Evolutionary conservation across 306 rosid genomes (phyloP).

Genomic region (Fagus sylvatica): DNA sequence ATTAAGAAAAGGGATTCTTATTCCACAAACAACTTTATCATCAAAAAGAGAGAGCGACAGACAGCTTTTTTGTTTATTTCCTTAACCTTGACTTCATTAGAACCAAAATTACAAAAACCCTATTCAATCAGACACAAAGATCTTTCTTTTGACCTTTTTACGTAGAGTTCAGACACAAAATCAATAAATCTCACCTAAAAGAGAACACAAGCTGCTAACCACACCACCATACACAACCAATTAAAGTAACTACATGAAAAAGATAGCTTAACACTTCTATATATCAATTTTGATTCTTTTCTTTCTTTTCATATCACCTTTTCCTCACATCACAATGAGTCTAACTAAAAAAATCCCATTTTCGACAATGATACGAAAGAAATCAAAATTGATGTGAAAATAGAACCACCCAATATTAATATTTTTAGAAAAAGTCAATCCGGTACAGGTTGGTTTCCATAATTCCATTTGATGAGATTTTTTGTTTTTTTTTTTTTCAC

Average conservation of each 20-base stretch:
- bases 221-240: conserved; percentile 3
- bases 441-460: conserved; percentile 18
- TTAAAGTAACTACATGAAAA: conserved; percentile 1
- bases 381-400: no score
- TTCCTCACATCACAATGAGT: no score
- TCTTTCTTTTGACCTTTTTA: conserved; percentile 20
- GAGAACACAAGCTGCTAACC: not conserved
- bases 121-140: conserved; percentile 25
- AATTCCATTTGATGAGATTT: conserved; percentile 8
- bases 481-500: not conserved
- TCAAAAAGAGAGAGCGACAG: not conserved
- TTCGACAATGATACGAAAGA: no score
- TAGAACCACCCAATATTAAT: no score
- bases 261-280: not conserved
- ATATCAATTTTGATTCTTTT: no score
- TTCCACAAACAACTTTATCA: conserved; percentile 8
- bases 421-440: conserved; percentile 1
- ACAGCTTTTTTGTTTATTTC: not conserved
- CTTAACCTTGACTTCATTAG: not conserved
- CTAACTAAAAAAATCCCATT: no score
- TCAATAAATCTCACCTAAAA: not conserved
- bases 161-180: conserved; percentile 14
- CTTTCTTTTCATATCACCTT: no score
- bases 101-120: conserved; percentile 12
- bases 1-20: conserved; percentile 18